Evolutionary conservation across 371 early-diverging fungal genomes (phyloP), one percentile per base, ranked within the genome.

Genomic region (Mortierella sp.): DNA sequence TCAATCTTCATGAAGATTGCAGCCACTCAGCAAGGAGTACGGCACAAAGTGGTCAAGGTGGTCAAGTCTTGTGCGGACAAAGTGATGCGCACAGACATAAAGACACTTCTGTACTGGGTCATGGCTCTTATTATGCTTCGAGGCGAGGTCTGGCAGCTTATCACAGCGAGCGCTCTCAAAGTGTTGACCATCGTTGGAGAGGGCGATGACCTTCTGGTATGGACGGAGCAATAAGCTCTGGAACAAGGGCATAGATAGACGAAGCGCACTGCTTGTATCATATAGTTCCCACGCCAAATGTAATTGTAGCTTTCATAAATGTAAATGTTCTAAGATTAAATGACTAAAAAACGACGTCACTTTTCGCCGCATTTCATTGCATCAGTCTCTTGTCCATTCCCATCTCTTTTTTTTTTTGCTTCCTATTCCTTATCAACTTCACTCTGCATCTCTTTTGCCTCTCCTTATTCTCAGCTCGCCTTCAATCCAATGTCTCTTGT

Each of bases 61-160:
- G 69, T 78, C 64, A 68, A 78, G 70, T 40, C 70, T 3, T 78
- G 73, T 63, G 79, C 79, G 32, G 79, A 78, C 64, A 78, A 72
- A 62, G 62, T 66, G 70, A 42, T 68, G 47, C 61, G 73, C 9
- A 66, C 73, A 17, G 79, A 78, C 47, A 66, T 72, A 32, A 78
- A 73, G 79, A 72, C 79, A 22, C 66, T 78, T 9, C 34, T 78
- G 64, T 78, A 78, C 31, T 78, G 79, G 79, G 63, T 78, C 64
- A 69, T 78, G 73, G 79, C 79, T 13, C 54, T 78, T 51, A 78
- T 78, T 35, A 72, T 78, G 73, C 63, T 78, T n/a, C 68, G 73
- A 10, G 79, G 79, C 1, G 73, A 78, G 28, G 70, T 78, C 32
- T 78, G 79, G 79, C 79, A 78, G 61, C 63, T 78, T 23, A 73